These are phyloP conservation scores for Forsythia suspensa DNA, from an alignment of 257 asterid genomes.

Conservation along the genomic window DNA sequence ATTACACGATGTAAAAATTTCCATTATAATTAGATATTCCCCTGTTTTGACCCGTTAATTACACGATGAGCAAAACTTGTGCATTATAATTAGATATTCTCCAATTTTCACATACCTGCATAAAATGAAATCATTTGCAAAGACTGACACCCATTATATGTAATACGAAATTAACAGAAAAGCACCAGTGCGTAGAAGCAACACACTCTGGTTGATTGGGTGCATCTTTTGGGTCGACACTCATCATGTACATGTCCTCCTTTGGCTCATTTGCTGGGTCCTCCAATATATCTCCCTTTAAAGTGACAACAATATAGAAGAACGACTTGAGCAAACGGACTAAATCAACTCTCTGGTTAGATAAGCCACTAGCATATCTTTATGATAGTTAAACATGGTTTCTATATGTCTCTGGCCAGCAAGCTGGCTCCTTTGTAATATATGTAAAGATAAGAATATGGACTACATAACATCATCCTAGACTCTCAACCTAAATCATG, in stretches of 20 bases:
- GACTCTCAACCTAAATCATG: not conserved
- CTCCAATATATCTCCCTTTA: slow-evolving; percentile 88
- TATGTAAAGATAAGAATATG: not conserved
- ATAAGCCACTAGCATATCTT: not conserved
- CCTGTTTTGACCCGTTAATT: too few relatives aligned
- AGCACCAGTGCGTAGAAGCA: not conserved
- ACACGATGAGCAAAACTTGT: too few relatives aligned
- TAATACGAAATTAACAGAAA: not conserved
- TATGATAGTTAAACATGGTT: not conserved
- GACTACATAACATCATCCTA: not conserved
- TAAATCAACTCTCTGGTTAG: not conserved
- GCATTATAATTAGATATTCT: slow-evolving; percentile 27
- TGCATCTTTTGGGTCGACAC: slow-evolving; percentile 81
- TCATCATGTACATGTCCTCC: slow-evolving; percentile 93
- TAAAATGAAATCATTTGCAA: not conserved
- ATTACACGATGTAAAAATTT: too few relatives aligned
- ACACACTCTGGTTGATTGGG: slow-evolving; percentile 84
- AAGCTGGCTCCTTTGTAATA: too few relatives aligned
- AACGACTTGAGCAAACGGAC: not conserved
- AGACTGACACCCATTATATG: not conserved
- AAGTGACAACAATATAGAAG: not conserved
- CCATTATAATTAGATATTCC: too few relatives aligned
- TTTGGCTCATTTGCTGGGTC: slow-evolving; percentile 92
- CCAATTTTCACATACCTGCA: slow-evolving; percentile 76
- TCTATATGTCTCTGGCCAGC: not conserved